phyloP scores from a whole-genome alignment of 1,284 basidiomycete genomes.

The Ganoderma sinense region DNA sequence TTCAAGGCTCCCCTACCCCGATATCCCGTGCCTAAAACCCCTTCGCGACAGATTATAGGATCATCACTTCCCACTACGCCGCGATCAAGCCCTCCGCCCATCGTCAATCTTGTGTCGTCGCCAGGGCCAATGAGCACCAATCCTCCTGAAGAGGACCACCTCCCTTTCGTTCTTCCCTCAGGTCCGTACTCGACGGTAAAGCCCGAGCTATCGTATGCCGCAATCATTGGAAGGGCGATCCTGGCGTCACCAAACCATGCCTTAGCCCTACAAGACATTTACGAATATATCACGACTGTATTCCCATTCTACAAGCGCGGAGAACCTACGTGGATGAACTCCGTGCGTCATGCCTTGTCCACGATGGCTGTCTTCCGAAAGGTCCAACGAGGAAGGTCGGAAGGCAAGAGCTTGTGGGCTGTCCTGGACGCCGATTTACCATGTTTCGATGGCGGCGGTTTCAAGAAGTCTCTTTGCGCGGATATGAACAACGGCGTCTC shows the following conservation, averaged over 20 bases:
- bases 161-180: conserved; percentile 79
- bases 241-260: conserved; percentile 85
- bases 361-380: conserved; percentile 84
- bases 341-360: conserved; percentile 86
- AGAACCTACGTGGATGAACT: conserved; percentile 97
- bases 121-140: conserved; percentile 73
- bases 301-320: conserved; percentile 94
- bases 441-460: conserved; percentile 75
- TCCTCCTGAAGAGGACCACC: conserved; percentile 64
- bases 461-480: conserved; percentile 72
- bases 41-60: conserved; percentile 38
- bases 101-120: conserved; percentile 79
- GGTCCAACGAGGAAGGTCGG: conserved; percentile 66
- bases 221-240: conserved; percentile 95
- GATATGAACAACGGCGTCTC: conserved; percentile 56
- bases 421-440: conserved; percentile 77
- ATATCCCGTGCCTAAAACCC: conserved; percentile 28
- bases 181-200: conserved; percentile 84
- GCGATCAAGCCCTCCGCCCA: conserved; percentile 50
- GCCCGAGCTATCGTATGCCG: conserved; percentile 91
- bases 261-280: conserved; percentile 94
- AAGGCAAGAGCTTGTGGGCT: conserved; percentile 80
- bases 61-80: conserved; percentile 61
- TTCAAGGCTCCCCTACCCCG: conserved; percentile 31
- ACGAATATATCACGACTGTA: conserved; percentile 93